Evolutionary conservation across 257 asterid species (phyloP).

Genomic region (Henckelia pumila): DNA sequence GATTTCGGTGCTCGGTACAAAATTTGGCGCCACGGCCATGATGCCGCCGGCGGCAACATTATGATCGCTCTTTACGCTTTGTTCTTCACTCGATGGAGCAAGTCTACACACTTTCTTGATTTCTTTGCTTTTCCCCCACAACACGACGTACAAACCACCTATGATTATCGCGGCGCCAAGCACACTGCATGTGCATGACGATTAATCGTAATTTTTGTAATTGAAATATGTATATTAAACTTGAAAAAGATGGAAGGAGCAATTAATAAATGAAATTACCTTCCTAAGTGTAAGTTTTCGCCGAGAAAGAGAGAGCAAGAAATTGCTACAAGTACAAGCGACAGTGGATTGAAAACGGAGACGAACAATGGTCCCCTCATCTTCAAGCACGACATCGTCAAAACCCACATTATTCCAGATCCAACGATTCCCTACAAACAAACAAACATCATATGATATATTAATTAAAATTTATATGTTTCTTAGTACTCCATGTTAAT

Average conservation of each 20-base stretch:
- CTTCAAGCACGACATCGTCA: background rate
- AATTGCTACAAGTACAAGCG: conserved; percentile 33
- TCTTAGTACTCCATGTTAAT: too few species aligned
- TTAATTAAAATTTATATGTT: too few species aligned
- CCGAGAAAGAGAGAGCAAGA: conserved; percentile 26
- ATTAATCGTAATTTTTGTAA: too few species aligned
- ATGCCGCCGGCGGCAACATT: background rate
- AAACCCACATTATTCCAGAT: conserved; percentile 22
- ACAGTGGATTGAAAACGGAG: conserved; percentile 35
- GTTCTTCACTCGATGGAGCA: conserved; percentile 1
- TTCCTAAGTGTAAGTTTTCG: conserved; percentile 37
- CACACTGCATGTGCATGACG: too few species aligned
- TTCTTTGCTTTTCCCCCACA: conserved; percentile 28
- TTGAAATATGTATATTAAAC: background rate
- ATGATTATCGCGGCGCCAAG: conserved; percentile 32
- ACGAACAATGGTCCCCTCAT: conserved; percentile 45
- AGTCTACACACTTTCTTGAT: background rate
- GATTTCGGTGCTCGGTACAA: background rate
- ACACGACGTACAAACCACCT: conserved; percentile 17
- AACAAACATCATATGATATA: too few species aligned
- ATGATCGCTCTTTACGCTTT: background rate
- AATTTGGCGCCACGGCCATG: background rate
- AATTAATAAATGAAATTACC: too few species aligned
- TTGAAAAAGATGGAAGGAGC: background rate
- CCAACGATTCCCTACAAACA: conserved; percentile 23